Evolutionary conservation across 371 early-diverging fungal genomes (phyloP), one percentile per base, ranked within the genome.

Genomic region (Lichtheimia hyalospora): DNA sequence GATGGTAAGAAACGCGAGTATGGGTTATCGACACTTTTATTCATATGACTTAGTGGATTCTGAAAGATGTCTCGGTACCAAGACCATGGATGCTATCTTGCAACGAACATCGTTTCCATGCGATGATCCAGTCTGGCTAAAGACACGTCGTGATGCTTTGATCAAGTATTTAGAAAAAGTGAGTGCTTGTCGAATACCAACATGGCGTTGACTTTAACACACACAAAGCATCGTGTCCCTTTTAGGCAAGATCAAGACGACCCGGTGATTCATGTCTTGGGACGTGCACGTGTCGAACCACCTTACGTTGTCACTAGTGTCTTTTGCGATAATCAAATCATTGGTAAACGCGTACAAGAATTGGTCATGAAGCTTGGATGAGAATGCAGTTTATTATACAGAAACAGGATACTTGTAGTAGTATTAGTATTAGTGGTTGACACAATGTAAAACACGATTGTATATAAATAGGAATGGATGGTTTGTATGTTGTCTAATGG

Each of bases 251-350:
- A 62, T 3, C 54, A 51, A 20, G 62, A 79, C 34, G 80, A 82
- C 61, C 60, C 73, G 56, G 67, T 73, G 54, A 73, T 86, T 40
- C 77, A 81, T 52, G 81, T 86, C 58, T 67, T 82, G 73, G 75
- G 74, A 49, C 70, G 76, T 53, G 84, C 83, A 61, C 79, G 75
- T 75, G 73, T 86, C 25, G 71, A 69, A 54, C 77, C 84, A 23
- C 86, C 86, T 14, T 86, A 83, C 61, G 64, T 75, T 20, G 64
- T 78, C 12, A 73, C 75, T 10, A 75, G 81, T 54, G 75, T 86
- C 21, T 59, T 67, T 23, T 75, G 84, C 61, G 74, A 75, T 39
- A 83, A 80, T 61, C 62, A 50, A 14, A 71, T 86, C 23, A 71
- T 86, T 48, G 73, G 74, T 13, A 69, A 79, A 49, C 75, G 86